Base-by-base conservation (phyloP, 208 protist genomes). In the Borovskyia barvae region DNA sequence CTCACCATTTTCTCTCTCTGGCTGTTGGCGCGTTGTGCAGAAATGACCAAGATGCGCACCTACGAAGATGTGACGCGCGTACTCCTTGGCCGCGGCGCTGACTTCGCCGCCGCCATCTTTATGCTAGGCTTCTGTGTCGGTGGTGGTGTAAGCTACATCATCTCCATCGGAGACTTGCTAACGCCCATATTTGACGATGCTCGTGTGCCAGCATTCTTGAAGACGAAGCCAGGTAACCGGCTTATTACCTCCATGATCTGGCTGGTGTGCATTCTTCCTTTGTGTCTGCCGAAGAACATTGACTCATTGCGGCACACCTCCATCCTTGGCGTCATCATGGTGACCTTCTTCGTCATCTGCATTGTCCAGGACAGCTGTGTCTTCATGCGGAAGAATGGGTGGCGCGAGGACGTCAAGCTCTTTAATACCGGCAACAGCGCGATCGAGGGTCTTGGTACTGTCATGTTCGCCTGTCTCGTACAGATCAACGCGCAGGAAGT, bases 1-100 rank as follows among this genome's bases (percentile, higher is more conserved):
- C 41, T 82, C n/a, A 88, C 78, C 9, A 66, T 87, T 30, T 93
- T 71, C 51, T 88, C 83, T 1, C 25, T 91, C n/a, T 72, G 72
- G 52, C 63, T 85, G 28, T 62, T 93, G 19, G 75, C 72, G 17
- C 48, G 54, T n/a, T 47, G 33, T 15, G 42, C 64, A 2, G 50
- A 79, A 2, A 51, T 32, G 8, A 82, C 72, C 8, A 49, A 57
- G n/a, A 35, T 71, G 29, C 66, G 58, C 20, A 78, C 72, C 7
- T 93, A 82, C 48, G 77, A 84, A 48, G 77, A 66, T 1, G 46
- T 61, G 7, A 32, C 29, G 2, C 30, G 37, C 9, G 46, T 32
- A 14, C 46, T 84, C 0, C 62, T 79, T 5, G 73, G 69, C 39
- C 53, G 66, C 3, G 64, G 72, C 17, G 22, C 52, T 11, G 75